Base-by-base conservation (phyloP, 257 asterid genomes). In the Petunia secreta region DNA sequence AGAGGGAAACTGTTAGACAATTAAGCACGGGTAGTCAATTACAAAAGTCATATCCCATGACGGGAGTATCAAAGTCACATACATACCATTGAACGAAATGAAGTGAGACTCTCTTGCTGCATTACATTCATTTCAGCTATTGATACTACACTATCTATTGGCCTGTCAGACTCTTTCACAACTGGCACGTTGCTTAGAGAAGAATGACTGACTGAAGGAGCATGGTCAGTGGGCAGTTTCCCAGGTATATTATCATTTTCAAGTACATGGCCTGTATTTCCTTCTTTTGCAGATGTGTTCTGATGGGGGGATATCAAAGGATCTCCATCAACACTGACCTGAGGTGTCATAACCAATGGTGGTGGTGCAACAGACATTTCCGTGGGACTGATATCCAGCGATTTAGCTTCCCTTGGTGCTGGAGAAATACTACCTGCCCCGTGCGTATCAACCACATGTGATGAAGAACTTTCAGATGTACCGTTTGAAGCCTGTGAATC, bases 51-150 rank as follows among this genome's bases (percentile, higher is more conserved):
- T 57, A 60, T 39, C 68, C 7, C 5, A 39, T 13, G 16, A 44
- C 15, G 65, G 37, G 53, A 57, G 55, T 60, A 68, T 9, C 82
- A 79, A 64, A 52, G 15, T 80, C 14, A 54, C 63, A 64, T 50
- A 79, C 88, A 81, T 88, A 95, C 99, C 93, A 80, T 75, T 63
- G 92, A 69, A 79, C 4, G 89, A 79, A 82, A 86, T 6, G 94
- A 87, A 71, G 82, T 80, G 71, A 36, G 88, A 77, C 92, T 85
- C 75, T 82, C 86, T 43, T 75, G 82, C 78, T 90, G 84, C 93
- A 91, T 83, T 63, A 85, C 84, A 14, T 94, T 88, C 99, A 96
- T 94, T 79, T 84, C 81, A 55, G 93, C 84, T 86, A 96, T 76
- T 38, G 96, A 78, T 60, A 90, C 87, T 25, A 85, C 92, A 10